Evolutionary conservation across 2,329 filamentous ascomycete species (phyloP).

Genomic region (Aspergillus sp.): DNA sequence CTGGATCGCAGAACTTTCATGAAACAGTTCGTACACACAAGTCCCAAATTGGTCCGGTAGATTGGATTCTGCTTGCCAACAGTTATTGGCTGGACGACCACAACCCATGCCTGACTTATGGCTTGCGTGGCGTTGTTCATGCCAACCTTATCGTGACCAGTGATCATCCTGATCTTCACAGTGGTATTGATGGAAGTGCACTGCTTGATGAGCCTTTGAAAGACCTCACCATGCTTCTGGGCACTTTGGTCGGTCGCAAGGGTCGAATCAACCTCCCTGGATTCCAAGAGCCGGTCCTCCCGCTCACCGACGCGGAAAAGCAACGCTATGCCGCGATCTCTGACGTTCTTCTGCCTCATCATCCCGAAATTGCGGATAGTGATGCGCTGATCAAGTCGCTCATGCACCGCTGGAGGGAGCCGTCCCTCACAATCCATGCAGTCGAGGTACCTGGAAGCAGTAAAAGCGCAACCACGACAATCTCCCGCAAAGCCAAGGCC

Average conservation of each 20-base stretch:
- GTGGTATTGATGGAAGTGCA: conserved; percentile 92
- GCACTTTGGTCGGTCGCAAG: conserved; percentile 76
- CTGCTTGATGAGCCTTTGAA: conserved; percentile 89
- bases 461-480: conserved; percentile 77
- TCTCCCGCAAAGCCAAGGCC: conserved; percentile 85
- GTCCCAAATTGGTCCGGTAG: conserved; percentile 80
- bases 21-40: conserved; percentile 80
- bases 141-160: conserved; percentile 88
- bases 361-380: conserved; percentile 64
- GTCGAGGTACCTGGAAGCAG: conserved; percentile 83
- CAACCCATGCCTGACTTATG: conserved; percentile 92
- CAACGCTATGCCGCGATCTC: conserved; percentile 83
- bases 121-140: conserved; percentile 88
- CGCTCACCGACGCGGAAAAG: conserved; percentile 73
- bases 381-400: conserved; percentile 77
- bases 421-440: conserved; percentile 88
- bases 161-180: conserved; percentile 84
- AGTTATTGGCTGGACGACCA: conserved; percentile 98
- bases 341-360: conserved; percentile 70
- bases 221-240: conserved; percentile 80
- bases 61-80: conserved; percentile 94
- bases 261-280: conserved; percentile 82
- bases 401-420: conserved; percentile 93
- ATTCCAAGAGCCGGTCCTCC: conserved; percentile 83
- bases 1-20: conserved; percentile 86